These are phyloP conservation scores for Botrytis porri DNA, from an alignment of 2,329 filamentous ascomycete species.

Conservation along the genomic window DNA sequence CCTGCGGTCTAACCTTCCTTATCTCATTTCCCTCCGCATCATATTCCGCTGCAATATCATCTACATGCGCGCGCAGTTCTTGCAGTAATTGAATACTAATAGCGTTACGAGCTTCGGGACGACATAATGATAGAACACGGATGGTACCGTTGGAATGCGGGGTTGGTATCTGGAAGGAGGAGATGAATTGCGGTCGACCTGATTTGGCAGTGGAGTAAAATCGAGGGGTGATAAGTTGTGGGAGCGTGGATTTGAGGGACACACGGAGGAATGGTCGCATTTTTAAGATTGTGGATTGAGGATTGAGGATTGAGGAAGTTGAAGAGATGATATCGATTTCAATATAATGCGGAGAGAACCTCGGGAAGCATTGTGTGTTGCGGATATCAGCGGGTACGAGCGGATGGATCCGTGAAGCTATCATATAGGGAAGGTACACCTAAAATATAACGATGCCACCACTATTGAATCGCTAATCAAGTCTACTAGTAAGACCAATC, in stretches of 20 bases:
- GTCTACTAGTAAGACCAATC: background rate
- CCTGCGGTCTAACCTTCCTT: slow-evolving; percentile 46
- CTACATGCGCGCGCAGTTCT: slow-evolving; percentile 68
- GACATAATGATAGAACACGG: slow-evolving; percentile 82
- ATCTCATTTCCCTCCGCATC: slow-evolving; percentile 53
- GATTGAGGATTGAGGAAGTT: background rate
- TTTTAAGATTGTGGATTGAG: background rate
- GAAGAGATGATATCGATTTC: background rate
- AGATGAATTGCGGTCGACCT: slow-evolving; percentile 15
- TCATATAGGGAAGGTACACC: too few species aligned
- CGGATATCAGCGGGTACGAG: background rate
- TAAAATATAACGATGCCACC: slow-evolving; percentile 1
- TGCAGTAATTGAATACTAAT: slow-evolving; percentile 77
- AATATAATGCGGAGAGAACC: background rate
- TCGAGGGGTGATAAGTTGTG: slow-evolving; percentile 15
- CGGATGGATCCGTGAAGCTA: background rate
- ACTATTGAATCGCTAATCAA: background rate
- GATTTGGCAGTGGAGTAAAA: slow-evolving; percentile 23
- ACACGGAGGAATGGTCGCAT: slow-evolving; percentile 2
- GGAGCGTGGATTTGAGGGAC: slow-evolving; percentile 20
- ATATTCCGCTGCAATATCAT: slow-evolving; percentile 65
- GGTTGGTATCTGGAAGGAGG: slow-evolving; percentile 15
- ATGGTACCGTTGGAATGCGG: slow-evolving; percentile 61
- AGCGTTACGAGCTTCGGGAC: slow-evolving; percentile 82
- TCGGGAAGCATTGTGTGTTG: background rate